Percentiles rank a stretch among this genome's conserved stretches.
phyloP scores from a whole-genome alignment of 129 eudicot genomes.

The Escallonia rubra region DNA sequence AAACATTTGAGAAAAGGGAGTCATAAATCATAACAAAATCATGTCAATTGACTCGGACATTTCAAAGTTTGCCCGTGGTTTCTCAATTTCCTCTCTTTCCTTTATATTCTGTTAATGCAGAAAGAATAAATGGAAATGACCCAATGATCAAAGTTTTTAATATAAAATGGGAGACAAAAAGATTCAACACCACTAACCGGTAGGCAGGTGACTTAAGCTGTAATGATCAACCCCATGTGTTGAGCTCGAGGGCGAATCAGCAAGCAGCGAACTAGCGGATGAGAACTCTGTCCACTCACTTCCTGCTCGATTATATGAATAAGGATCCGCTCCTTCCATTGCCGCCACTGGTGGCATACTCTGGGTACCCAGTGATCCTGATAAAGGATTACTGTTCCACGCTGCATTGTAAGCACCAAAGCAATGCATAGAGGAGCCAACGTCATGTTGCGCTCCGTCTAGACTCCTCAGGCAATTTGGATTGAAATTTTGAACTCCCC shows the following conservation, averaged over 20 bases:
- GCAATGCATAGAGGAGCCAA: slow-evolving; percentile 14
- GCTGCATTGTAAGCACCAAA: slow-evolving; percentile 25
- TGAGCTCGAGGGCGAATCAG: slow-evolving; percentile 13
- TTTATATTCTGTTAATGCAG: too few species aligned
- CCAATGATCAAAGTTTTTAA: not conserved
- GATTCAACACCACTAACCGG: slow-evolving; percentile 21
- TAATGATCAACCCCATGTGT: slow-evolving; percentile 10
- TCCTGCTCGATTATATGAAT: slow-evolving; percentile 1
- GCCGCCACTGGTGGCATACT: not conserved
- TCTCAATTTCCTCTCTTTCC: too few species aligned
- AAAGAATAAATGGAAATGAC: not conserved
- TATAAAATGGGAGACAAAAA: not conserved
- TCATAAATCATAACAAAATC: too few species aligned
- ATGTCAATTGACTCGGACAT: too few species aligned
- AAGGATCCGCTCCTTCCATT: slow-evolving; percentile 17
- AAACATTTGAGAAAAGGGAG: too few species aligned
- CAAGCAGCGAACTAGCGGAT: slow-evolving; percentile 13
- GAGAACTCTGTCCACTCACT: slow-evolving; percentile 16
- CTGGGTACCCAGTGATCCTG: slow-evolving; percentile 20
- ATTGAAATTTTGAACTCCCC: not conserved
- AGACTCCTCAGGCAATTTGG: too few species aligned
- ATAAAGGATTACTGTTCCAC: slow-evolving; percentile 31
- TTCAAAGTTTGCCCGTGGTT: too few species aligned
- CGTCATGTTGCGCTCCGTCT: not conserved
- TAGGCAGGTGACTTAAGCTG: slow-evolving; percentile 21